Conservation (phyloP, 192 early-diverging fungal genomes). For the Coemansia sp. region DNA sequence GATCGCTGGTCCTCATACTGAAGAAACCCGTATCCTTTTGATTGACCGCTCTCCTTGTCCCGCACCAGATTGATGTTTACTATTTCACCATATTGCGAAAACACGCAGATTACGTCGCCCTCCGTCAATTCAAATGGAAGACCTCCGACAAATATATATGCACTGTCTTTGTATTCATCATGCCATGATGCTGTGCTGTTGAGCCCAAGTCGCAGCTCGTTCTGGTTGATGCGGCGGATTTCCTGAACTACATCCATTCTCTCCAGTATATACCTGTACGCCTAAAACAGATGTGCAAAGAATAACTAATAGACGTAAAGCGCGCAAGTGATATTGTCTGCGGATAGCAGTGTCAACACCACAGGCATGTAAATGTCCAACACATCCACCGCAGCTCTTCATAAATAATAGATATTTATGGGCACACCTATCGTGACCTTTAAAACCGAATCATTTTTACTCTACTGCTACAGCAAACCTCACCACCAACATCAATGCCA, state of each 20-base stretch:
- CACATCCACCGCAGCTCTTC: no score
- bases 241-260: slow-evolving; percentile 76
- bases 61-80: slow-evolving; percentile 87
- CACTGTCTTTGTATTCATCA: slow-evolving; percentile 82
- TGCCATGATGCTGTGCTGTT: slow-evolving; percentile 75
- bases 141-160: slow-evolving; percentile 87
- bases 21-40: slow-evolving; percentile 83
- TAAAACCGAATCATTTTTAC: neutral
- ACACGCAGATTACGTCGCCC: slow-evolving; percentile 88
- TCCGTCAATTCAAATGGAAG: slow-evolving; percentile 83
- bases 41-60: slow-evolving; percentile 83
- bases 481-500: no score
- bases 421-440: neutral
- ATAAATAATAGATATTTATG: no score
- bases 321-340: no score
- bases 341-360: no score
- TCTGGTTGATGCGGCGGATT: slow-evolving; percentile 78
- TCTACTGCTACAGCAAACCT: no score
- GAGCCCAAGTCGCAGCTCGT: slow-evolving; percentile 58
- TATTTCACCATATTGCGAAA: slow-evolving; percentile 92
- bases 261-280: neutral
- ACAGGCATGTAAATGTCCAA: no score
- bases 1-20: slow-evolving; percentile 92
- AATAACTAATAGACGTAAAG: neutral
- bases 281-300: neutral